phyloP scores from a whole-genome alignment of 805 yeast species.

The Candida sonorensis region DNA sequence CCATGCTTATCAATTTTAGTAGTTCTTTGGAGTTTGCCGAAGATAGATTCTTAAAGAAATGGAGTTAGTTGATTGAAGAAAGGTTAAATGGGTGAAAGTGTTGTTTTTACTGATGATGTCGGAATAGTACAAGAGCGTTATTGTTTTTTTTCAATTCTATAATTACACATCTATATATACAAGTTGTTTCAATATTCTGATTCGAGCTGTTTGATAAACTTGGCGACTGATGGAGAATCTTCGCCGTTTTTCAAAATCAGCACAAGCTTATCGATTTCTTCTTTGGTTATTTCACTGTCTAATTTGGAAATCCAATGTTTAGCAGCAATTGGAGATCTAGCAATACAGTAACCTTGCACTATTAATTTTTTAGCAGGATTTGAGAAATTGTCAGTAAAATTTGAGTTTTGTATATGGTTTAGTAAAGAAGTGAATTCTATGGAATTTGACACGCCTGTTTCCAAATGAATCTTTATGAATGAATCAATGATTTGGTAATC shows the following conservation, averaged over 20 bases:
- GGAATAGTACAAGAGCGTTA: too few relatives aligned
- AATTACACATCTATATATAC: too few relatives aligned
- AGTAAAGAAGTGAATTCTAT: constrained; percentile 17
- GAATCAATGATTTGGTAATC: not conserved
- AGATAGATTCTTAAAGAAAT: constrained; percentile 37
- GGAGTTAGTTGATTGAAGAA: too few relatives aligned
- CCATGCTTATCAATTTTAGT: constrained; percentile 34
- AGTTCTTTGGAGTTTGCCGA: constrained; percentile 59
- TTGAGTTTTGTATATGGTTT: constrained; percentile 5
- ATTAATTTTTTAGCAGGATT: constrained; percentile 9
- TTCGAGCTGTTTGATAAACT: too few relatives aligned
- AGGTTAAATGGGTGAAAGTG: too few relatives aligned
- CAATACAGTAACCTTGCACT: constrained; percentile 13
- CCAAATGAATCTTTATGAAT: not conserved
- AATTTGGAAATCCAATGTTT: constrained; percentile 14
- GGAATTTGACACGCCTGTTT: too few relatives aligned
- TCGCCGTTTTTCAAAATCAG: constrained; percentile 4
- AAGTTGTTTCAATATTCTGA: too few relatives aligned
- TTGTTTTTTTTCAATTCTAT: too few relatives aligned
- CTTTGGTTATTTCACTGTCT: constrained; percentile 1
- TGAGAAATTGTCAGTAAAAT: constrained; percentile 7
- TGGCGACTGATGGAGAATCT: too few relatives aligned
- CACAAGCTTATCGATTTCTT: constrained; percentile 4
- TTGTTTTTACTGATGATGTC: not conserved
- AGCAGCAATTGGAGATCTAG: constrained; percentile 21